Conservation (phyloP, 192 early-diverging fungal species). For the Linnemannia zychae region DNA sequence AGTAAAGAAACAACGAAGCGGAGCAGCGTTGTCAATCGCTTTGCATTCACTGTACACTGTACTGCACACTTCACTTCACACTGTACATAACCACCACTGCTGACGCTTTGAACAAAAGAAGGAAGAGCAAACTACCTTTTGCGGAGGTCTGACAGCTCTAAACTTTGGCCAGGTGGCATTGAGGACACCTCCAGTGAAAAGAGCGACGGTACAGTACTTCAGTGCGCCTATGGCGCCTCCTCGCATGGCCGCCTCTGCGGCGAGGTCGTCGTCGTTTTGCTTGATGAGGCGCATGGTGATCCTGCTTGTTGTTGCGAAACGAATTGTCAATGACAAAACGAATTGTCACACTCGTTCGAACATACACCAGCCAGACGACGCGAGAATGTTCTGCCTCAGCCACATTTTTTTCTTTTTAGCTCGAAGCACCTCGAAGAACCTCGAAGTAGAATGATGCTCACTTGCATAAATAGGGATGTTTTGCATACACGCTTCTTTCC, state of each 20-base stretch:
- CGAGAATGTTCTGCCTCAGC: neutral
- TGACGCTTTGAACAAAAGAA: neutral
- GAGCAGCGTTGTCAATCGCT: neutral
- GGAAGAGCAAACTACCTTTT: slow-evolving; percentile 22
- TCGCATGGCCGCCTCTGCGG: slow-evolving; percentile 44
- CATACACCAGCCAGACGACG: neutral
- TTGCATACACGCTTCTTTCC: too few relatives aligned
- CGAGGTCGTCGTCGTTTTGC: slow-evolving; percentile 34
- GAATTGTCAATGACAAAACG: neutral
- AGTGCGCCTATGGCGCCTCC: slow-evolving; percentile 39
- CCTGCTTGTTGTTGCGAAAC: neutral
- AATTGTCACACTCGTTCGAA: too few relatives aligned
- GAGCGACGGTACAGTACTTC: slow-evolving; percentile 47
- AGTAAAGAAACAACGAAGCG: neutral
- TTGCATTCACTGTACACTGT: neutral
- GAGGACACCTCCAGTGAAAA: slow-evolving; percentile 37
- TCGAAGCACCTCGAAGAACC: too few relatives aligned
- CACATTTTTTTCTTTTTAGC: too few relatives aligned
- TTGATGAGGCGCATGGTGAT: slow-evolving; percentile 52
- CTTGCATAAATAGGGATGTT: too few relatives aligned
- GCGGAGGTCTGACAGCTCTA: slow-evolving; percentile 36
- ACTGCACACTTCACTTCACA: too few relatives aligned
- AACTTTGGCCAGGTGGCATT: slow-evolving; percentile 36
- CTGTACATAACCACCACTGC: too few relatives aligned
- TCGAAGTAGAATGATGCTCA: too few relatives aligned